Percentiles rank a stretch among this genome's conserved stretches.
These are phyloP conservation scores for Candida palmyrensis DNA, from an alignment of 805 yeast species.

Conservation along the genomic window DNA sequence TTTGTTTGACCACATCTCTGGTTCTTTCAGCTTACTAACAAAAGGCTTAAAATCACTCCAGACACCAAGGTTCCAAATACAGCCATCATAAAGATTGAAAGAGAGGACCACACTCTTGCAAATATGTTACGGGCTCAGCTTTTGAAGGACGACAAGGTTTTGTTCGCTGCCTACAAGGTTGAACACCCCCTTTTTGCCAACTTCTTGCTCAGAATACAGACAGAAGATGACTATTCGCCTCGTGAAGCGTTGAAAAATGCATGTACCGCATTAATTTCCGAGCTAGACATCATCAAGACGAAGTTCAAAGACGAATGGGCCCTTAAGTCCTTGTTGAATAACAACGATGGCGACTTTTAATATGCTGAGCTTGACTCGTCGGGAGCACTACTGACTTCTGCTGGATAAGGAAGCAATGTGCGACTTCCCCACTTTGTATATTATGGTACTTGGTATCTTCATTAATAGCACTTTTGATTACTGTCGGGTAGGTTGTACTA, in stretches of 20 bases:
- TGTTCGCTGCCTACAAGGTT: slow-evolving; percentile 95
- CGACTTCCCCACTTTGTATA: too few relatives aligned
- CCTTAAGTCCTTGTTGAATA: slow-evolving; percentile 64
- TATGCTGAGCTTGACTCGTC: too few relatives aligned
- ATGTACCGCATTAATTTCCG: slow-evolving; percentile 75
- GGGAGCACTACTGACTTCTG: too few relatives aligned
- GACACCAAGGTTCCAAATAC: slow-evolving; percentile 96
- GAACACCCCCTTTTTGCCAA: slow-evolving; percentile 98
- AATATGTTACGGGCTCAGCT: slow-evolving; percentile 84
- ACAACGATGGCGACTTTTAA: slow-evolving; percentile 26
- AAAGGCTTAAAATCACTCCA: slow-evolving; percentile 76
- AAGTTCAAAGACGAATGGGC: slow-evolving; percentile 93
- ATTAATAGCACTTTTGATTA: too few relatives aligned
- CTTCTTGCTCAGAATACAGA: slow-evolving; percentile 90
- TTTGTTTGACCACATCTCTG: too few relatives aligned
- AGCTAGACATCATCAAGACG: slow-evolving; percentile 65
- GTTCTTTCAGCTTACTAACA: slow-evolving; percentile 13
- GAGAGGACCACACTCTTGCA: slow-evolving; percentile 97
- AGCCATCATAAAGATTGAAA: slow-evolving; percentile 84
- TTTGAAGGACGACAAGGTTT: slow-evolving; percentile 78
- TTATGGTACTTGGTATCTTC: too few relatives aligned
- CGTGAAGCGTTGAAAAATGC: slow-evolving; percentile 87
- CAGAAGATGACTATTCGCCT: slow-evolving; percentile 93
- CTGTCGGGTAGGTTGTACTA: too few relatives aligned
- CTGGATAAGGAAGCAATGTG: too few relatives aligned